Percentiles rank a stretch among this genome's conserved stretches.
These are phyloP conservation scores for Acer yangbiense DNA, from an alignment of 345 rosid genomes.

Conservation along the genomic window DNA sequence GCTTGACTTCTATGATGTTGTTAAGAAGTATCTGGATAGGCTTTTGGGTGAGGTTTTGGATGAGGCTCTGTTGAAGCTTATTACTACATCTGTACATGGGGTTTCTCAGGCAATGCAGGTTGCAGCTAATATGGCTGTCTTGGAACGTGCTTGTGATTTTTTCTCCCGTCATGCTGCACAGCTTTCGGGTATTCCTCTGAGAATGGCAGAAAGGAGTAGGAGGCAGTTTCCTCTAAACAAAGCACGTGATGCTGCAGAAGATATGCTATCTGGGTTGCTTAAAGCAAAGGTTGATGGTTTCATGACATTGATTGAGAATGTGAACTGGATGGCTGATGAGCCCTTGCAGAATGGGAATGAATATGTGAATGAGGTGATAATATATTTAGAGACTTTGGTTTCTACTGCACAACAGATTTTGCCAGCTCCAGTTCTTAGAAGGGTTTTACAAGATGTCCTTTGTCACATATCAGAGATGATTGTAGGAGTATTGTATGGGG, in stretches of 20 bases:
- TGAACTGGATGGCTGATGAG: slow-evolving; percentile 95
- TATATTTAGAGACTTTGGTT: slow-evolving; percentile 88
- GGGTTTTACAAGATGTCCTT: slow-evolving; percentile 83
- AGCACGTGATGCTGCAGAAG: slow-evolving; percentile 90
- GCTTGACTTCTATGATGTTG: slow-evolving; percentile 88
- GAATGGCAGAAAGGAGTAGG: slow-evolving; percentile 96
- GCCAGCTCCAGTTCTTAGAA: slow-evolving; percentile 74
- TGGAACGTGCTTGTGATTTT: slow-evolving; percentile 98
- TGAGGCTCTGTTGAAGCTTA: slow-evolving; percentile 80
- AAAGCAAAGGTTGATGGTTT: slow-evolving; percentile 90
- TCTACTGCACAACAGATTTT: slow-evolving; percentile 96
- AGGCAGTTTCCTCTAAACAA: slow-evolving; percentile 87
- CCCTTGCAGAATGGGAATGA: slow-evolving; percentile 79
- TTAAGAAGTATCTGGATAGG: slow-evolving; percentile 90
- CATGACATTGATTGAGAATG: slow-evolving; percentile 87
- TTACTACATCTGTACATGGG: slow-evolving; percentile 73
- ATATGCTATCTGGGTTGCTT: slow-evolving; percentile 85
- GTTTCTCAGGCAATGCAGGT: slow-evolving; percentile 98
- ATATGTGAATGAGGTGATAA: slow-evolving; percentile 89
- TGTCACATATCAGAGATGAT: slow-evolving; percentile 82
- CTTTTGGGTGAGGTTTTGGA: slow-evolving; percentile 85
- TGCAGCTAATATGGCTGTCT: slow-evolving; percentile 95
- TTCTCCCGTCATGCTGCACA: slow-evolving; percentile 95
- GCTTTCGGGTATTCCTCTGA: slow-evolving; percentile 85
- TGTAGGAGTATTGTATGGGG: slow-evolving; percentile 65